Evolutionary conservation across 106 monocot genomes (phyloP), one percentile per base, ranked within the genome.

Genomic region (Phalaenopsis equestris): DNA sequence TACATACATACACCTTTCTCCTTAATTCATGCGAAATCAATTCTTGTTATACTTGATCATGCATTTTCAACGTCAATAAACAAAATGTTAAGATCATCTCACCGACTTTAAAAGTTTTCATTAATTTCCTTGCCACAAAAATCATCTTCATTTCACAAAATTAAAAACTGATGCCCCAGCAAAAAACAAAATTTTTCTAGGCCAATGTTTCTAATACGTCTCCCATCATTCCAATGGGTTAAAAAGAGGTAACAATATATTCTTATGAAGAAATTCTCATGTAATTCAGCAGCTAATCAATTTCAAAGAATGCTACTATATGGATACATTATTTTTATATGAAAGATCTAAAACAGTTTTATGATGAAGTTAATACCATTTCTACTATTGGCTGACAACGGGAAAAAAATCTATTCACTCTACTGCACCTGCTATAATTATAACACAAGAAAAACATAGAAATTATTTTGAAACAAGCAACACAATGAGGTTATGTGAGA

Each of bases 61-160:
- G 8, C 21, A n/a, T 23, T 61, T 61, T 61, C 61, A 5, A 61
- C n/a, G 21, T 21, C n/a, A 61, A 61, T 61, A 61, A 61, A 21
- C n/a, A 10, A 61, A 52, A 52, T 21, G 21, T 61, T n/a, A 61
- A 61, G 4, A 61, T 6, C 21, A 4, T 61, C 21, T 56, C 56
- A 56, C 14, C 21, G 61, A 21, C 21, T 21, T 61, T 61, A n/a
- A 21, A 21, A 61, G 3, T 6, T 61, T 52, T 61, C 19, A 23
- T 21, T n/a, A 61, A 61, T 61, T 57, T 61, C 19, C 61, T 61
- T 61, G 61, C 12, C 61, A 61, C 61, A 61, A 61, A 61, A 61
- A 3, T 6, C 5, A 21, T 61, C 61, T 61, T 37, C 68, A 10
- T 37, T 36, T 10, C 36, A 68, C 38, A 68, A 68, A 36, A 37